Percentiles rank a stretch among this genome's conserved stretches.
Conservation (phyloP, 225 moss, liverwort and hornwort genomes). For the Marchantia paleacea region DNA sequence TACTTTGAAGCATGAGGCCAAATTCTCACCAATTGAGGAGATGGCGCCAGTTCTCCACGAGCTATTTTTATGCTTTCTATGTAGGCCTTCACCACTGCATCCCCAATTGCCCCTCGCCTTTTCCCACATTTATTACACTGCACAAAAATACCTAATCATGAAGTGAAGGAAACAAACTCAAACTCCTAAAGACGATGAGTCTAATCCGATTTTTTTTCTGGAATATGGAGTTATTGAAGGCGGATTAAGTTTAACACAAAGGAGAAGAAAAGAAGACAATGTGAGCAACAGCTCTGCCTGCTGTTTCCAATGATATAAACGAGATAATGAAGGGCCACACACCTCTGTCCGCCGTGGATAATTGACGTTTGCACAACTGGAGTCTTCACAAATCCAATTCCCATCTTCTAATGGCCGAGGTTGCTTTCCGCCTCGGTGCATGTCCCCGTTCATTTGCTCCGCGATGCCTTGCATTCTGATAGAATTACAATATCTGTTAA, state of each 20-base stretch:
- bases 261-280: too few relatives aligned
- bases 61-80: slow-evolving; percentile 94
- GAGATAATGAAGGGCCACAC: neutral
- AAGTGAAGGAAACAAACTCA: neutral
- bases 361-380: slow-evolving; percentile 88
- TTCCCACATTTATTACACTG: slow-evolving; percentile 99
- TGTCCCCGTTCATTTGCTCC: slow-evolving; percentile 91
- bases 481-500: neutral
- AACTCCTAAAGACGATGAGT: too few relatives aligned
- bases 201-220: neutral
- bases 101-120: slow-evolving; percentile 87
- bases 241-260: too few relatives aligned
- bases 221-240: neutral
- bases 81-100: slow-evolving; percentile 97
- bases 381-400: slow-evolving; percentile 97
- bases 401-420: slow-evolving; percentile 98
- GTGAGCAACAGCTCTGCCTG: neutral
- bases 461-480: slow-evolving; percentile 71
- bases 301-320: neutral
- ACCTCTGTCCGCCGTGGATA: slow-evolving; percentile 98
- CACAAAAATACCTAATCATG: slow-evolving; percentile 15
- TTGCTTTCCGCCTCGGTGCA: slow-evolving; percentile 91
- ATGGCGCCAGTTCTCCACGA: slow-evolving; percentile 66
- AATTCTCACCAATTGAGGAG: slow-evolving; percentile 76
- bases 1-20: neutral